These are phyloP conservation scores for Dendrobium chrysotoxum DNA, from an alignment of 106 monocot species.

Conservation along the genomic window DNA sequence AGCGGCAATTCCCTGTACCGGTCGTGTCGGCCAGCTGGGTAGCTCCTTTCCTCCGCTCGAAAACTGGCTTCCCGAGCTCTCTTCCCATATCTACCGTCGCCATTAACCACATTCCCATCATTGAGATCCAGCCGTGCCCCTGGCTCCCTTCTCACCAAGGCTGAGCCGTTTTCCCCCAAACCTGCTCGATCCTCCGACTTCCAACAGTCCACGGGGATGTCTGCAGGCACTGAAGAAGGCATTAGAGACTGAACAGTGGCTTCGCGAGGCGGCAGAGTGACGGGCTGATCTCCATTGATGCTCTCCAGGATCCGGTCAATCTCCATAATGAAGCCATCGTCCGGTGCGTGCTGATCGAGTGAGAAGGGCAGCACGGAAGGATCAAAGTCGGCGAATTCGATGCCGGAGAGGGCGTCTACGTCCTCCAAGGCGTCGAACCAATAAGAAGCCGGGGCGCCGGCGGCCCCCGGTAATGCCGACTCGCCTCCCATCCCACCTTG, in stretches of 20 bases:
- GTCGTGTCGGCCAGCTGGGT: neutral
- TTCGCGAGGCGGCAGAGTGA: neutral
- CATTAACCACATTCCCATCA: conserved; percentile 9
- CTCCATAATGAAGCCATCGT: conserved; percentile 64
- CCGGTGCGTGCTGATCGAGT: conserved; percentile 19
- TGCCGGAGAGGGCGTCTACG: conserved; percentile 26
- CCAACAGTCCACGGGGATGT: neutral
- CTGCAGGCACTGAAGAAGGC: neutral
- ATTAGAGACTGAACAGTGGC: neutral
- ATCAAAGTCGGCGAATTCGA: conserved; percentile 47
- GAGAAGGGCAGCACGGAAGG: conserved; percentile 22
- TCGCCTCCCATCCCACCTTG: conserved; percentile 10
- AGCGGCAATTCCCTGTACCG: neutral
- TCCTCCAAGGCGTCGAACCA: conserved; percentile 91
- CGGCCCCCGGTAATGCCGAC: neutral
- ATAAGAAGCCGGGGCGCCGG: conserved; percentile 36
- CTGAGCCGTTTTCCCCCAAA: neutral
- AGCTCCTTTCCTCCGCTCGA: conserved; percentile 10
- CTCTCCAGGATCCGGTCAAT: conserved; percentile 78
- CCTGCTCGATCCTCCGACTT: neutral
- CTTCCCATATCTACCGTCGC: conserved; percentile 30
- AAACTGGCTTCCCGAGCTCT: conserved; percentile 8
- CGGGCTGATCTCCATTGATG: conserved; percentile 32
- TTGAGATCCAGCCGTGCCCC: neutral
- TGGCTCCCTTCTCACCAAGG: neutral